Evolutionary conservation across 495 filamentous ascomycete species (phyloP).

Genomic region (Chaetomium tenue): DNA sequence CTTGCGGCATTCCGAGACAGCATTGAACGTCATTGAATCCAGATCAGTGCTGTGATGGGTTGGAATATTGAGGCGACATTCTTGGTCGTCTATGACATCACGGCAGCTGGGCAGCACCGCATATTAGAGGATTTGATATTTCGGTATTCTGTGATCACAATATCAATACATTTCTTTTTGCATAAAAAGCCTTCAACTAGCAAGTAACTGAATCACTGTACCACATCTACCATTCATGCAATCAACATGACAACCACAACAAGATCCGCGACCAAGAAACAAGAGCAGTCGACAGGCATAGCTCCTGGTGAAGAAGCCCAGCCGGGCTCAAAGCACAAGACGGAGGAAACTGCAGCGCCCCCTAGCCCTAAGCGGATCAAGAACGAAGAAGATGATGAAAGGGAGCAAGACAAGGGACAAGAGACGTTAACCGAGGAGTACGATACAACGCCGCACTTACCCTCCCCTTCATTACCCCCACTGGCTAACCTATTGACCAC

Average conservation of each 20-base stretch:
- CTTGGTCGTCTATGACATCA: not conserved
- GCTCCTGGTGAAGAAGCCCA: constrained; percentile 21
- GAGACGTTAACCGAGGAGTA: too few relatives aligned
- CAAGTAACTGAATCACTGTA: too few relatives aligned
- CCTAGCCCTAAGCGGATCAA: constrained; percentile 27
- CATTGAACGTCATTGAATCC: not conserved
- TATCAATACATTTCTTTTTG: too few relatives aligned
- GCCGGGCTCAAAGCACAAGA: constrained; percentile 31
- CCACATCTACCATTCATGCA: not conserved
- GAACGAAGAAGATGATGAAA: constrained; percentile 8
- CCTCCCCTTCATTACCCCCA: too few relatives aligned
- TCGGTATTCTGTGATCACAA: too few relatives aligned
- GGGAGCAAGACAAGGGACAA: not conserved
- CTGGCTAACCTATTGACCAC: too few relatives aligned
- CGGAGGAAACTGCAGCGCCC: constrained; percentile 2
- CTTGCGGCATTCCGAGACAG: too few relatives aligned
- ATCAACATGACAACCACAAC: constrained; percentile 26
- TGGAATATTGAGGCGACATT: not conserved
- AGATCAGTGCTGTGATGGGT: too few relatives aligned
- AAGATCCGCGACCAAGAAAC: constrained; percentile 25
- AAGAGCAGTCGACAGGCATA: constrained; percentile 8
- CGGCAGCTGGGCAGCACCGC: not conserved
- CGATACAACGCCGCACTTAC: too few relatives aligned
- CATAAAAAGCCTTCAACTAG: too few relatives aligned
- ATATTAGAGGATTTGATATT: not conserved